Evolutionary conservation across 2,329 filamentous ascomycete genomes (phyloP).

Genomic region (Drechslera avenae): DNA sequence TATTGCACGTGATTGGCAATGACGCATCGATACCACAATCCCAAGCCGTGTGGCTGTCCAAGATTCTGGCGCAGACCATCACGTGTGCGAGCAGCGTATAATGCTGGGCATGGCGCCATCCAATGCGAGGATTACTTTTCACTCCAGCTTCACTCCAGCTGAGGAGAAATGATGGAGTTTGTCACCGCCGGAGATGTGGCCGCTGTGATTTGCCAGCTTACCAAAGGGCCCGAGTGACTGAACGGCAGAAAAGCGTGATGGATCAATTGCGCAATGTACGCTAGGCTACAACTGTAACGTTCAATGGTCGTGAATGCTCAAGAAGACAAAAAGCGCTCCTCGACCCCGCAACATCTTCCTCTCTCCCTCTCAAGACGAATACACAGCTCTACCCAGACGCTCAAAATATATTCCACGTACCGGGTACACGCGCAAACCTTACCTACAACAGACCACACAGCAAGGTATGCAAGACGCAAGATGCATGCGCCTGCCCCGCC

Average conservation of each 20-base stretch:
- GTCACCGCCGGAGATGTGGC: constrained; percentile 24
- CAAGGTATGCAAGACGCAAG: constrained; percentile 18
- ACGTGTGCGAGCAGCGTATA: no score
- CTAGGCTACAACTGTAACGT: constrained; percentile 24
- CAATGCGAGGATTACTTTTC: no score
- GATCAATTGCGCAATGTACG: constrained; percentile 43
- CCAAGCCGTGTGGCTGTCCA: no score
- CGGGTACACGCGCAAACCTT: not conserved
- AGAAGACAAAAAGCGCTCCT: constrained; percentile 29
- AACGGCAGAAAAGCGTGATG: constrained; percentile 34
- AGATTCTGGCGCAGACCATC: no score
- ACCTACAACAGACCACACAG: not conserved
- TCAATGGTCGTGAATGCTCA: constrained; percentile 11
- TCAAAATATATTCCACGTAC: not conserved
- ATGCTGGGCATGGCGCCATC: not conserved
- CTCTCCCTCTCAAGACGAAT: not conserved
- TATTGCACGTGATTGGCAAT: no score
- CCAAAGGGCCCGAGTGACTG: constrained; percentile 16
- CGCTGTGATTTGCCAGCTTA: constrained; percentile 27
- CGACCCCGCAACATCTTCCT: constrained; percentile 15
- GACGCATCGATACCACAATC: no score
- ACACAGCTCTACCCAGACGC: not conserved
- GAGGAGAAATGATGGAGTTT: not conserved
- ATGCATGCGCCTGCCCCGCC: constrained; percentile 31
- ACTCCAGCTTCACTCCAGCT: not conserved